Base-by-base conservation (phyloP, 805 yeast species). In the Starmerella ratchasimensis region DNA sequence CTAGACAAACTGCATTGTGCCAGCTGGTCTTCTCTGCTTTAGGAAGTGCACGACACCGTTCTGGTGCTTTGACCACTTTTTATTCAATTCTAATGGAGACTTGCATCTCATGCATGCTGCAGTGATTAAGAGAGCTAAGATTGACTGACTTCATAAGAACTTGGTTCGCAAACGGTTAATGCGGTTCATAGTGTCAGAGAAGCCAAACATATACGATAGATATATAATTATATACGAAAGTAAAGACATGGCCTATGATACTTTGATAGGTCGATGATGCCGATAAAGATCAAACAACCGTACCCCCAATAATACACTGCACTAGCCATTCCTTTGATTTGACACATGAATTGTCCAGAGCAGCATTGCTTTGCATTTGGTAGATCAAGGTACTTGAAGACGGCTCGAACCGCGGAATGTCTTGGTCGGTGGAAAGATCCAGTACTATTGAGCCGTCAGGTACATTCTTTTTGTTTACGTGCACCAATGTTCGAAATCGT, bases 101-200 rank as follows among this genome's bases (percentile, higher is more conserved):
- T 15, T 39, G 30, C 25, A 29, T 10, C 4, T 32, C 28, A 29
- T 48, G 53, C 46, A 26, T 28, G 25, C 34, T 38, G 45, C 42
- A 52, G 57, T 53, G 57, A 53, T 53, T 53, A 48, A 39, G 45
- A 44, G 37, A 33, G 55, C 54, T 49, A 3, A 52, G 57, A 53
- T n/a, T 14, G 37, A 47, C 34, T 7, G 53, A 48, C 50, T 52
- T 48, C 49, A 46, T 51, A 53, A 53, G 57, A 53, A 51, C 57
- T 46, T 55, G 50, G 42, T 39, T 38, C 46, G 48, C 45, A 32
- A 32, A 22, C 33, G 17, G 23, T 32, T 28, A 13, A 43, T 45
- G 52, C 44, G 41, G 36, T 39, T 34, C 42, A 51, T 34, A 49
- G 59, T 53, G 59, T 55, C 59, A 55, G 58, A 54, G 52, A 44